Base-by-base conservation (phyloP, 1,284 basidiomycete species). In the Moesziomyces sp. region DNA sequence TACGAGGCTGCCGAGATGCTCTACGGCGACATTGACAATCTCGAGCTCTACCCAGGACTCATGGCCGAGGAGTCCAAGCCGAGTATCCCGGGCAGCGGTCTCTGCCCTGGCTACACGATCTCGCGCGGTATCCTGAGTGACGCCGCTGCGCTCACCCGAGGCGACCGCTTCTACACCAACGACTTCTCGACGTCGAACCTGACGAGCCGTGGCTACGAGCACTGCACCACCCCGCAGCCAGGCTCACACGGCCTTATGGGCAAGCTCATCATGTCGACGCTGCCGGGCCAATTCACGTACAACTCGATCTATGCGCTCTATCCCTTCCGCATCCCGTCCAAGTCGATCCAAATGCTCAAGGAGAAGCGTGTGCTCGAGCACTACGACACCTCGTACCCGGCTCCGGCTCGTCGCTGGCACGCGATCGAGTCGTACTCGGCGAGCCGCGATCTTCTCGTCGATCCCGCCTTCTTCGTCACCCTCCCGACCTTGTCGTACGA, bases 101-200 rank as follows among this genome's bases (percentile, higher is more conserved):
- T 80, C 30, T 76, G 91, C 83, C 91, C 92, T n/a, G 91, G 90
- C 11, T 93, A 92, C 84, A 94, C 93, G 9, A 89, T 93, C 79
- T 91, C 90, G 76, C 89, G 93, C 43, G 93, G 92, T 16, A 95
- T 95, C 77, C 88, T 95, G 42, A 89, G 90, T 73, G 93, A 94
- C 80, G 93, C 92, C n/a, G 91, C 92, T 58, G 90, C 91, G 5
- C 88, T 94, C 52, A 92, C 91, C 47, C 90, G 93, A 90, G 79
- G 92, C 28, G 92, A 94, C 78, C 88, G 93, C 49, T 92, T 90
- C 87, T 92, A 89, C 85, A 94, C 92, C 0, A 87, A 90, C 38
- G 93, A 94, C 81, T 91, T 89, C 82, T 93, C 91, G 0, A 85
- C 92, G 1, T 88, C 87, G 85, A 93, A 93, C 81, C 83, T 93